phyloP scores from a whole-genome alignment of 1,139 yeast genomes.

The Geotrichum reessii region DNA sequence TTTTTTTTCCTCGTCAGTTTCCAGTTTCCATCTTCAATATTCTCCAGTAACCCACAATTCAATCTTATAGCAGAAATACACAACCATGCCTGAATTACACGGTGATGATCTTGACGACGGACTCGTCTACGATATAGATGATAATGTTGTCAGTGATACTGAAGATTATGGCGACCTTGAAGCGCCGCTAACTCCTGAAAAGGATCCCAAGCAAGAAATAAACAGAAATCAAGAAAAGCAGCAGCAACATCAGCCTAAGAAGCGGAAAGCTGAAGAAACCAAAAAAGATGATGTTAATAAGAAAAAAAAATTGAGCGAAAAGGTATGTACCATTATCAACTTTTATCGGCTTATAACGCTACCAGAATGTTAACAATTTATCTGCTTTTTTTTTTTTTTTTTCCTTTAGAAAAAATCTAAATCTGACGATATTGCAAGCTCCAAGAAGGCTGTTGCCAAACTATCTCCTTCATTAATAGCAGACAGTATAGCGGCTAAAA shows the following conservation, averaged over 20 bases:
- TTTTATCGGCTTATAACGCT: too few relatives aligned
- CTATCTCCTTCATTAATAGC: conserved; percentile 53
- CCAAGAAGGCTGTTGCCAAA: conserved; percentile 46
- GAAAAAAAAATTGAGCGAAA: conserved; percentile 15
- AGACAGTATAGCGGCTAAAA: conserved; percentile 52
- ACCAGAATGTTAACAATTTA: conserved; percentile 23
- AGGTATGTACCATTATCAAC: too few relatives aligned
- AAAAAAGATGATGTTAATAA: conserved; percentile 18
- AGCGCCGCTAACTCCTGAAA: conserved; percentile 16
- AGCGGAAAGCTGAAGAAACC: conserved; percentile 17
- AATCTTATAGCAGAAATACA: background rate
- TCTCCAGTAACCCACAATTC: too few relatives aligned
- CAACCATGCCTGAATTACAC: background rate
- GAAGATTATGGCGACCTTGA: conserved; percentile 37
- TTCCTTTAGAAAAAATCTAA: conserved; percentile 49
- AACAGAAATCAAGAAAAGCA: conserved; percentile 26
- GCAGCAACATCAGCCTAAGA: conserved; percentile 18
- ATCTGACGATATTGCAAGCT: conserved; percentile 52
- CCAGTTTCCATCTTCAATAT: too few relatives aligned
- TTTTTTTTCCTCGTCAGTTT: too few relatives aligned
- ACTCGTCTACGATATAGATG: conserved; percentile 49
- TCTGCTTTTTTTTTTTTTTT: too few relatives aligned
- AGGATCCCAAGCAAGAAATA: conserved; percentile 19
- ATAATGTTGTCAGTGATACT: conserved; percentile 28
- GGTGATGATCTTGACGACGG: conserved; percentile 66